Base-by-base conservation (phyloP, 169 alveolate species). In the Cryptosporidium sp. region DNA sequence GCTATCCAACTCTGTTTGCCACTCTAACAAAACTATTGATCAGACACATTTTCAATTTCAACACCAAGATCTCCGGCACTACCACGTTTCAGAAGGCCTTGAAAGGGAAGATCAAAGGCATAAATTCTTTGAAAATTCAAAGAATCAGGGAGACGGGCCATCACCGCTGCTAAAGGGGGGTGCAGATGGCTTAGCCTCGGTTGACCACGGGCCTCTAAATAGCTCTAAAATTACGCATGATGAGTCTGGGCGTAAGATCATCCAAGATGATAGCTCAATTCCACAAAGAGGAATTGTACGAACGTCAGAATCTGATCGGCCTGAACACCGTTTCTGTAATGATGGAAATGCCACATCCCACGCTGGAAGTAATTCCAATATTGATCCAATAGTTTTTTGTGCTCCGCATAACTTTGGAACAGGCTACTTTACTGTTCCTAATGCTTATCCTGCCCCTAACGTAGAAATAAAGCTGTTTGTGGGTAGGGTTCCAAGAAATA, bases 381-480 rank as follows among this genome's bases (percentile, higher is more conserved):
- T 55, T 55, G 67, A 55, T 55, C 67, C 67, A 23, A 55, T 55
- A 1, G 67, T 55, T 2, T 26, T 55, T n/a, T 55, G 67, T n/a
- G 2, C 67, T n/a, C 37, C 67, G 21, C 67, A 55, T 26, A 55
- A 26, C 37, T 55, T 55, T 55, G 67, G 67, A 23, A 12, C 67
- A 0, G 70, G 58, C n/a, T 37, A 80, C 29, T 80, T 51, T 50
- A 31, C 59, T 4, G 23, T 80, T n/a, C 89, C 89, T n/a, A 43
- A 51, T 26, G 89, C 80, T 37, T 65, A 61, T 65, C 97, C 97
- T 29, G 97, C 97, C 29, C 98, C 98, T n/a, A 96, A 96, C 33
- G 97, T 94, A 26, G 96, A 94, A 70, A 94, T 96, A 71, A 95
- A 95, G 92, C 91, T 96, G 35, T 96, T 96, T 62, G 95, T 95